These are phyloP conservation scores for Mortierella sp. DNA, from an alignment of 371 early-diverging fungal genomes.

Conservation along the genomic window DNA sequence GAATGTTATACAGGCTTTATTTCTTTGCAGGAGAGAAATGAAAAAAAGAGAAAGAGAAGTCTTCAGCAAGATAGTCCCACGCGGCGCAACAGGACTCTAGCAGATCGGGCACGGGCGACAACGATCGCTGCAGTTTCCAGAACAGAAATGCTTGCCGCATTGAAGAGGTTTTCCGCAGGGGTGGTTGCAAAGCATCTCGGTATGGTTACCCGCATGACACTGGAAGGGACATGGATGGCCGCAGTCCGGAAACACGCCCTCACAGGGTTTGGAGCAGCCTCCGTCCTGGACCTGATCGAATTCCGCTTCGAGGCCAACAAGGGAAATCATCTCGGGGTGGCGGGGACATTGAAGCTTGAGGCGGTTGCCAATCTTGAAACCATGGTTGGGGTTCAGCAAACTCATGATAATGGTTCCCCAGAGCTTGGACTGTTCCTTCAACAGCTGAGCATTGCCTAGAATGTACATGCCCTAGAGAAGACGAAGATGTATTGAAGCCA, in stretches of 20 bases:
- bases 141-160: slow-evolving; percentile 33
- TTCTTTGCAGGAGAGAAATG: not conserved
- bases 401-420: slow-evolving; percentile 67
- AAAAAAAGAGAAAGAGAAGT: not conserved
- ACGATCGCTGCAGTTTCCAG: slow-evolving; percentile 18
- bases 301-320: slow-evolving; percentile 66
- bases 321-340: slow-evolving; percentile 59
- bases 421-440: slow-evolving; percentile 67
- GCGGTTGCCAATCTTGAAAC: slow-evolving; percentile 57
- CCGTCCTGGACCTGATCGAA: slow-evolving; percentile 63
- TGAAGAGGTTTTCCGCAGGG: slow-evolving; percentile 24
- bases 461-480: slow-evolving; percentile 75
- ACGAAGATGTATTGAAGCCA: not conserved
- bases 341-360: slow-evolving; percentile 61
- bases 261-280: slow-evolving; percentile 65
- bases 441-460: slow-evolving; percentile 73
- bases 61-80: too few species aligned
- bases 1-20: not conserved
- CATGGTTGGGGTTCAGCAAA: slow-evolving; percentile 26
- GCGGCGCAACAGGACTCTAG: not conserved
- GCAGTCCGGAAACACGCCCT: slow-evolving; percentile 41
- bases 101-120: slow-evolving; percentile 31
- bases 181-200: slow-evolving; percentile 28
- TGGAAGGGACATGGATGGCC: slow-evolving; percentile 39
- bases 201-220: slow-evolving; percentile 33